Conservation (phyloP, 805 yeast species). For the Candida hungchunana region DNA sequence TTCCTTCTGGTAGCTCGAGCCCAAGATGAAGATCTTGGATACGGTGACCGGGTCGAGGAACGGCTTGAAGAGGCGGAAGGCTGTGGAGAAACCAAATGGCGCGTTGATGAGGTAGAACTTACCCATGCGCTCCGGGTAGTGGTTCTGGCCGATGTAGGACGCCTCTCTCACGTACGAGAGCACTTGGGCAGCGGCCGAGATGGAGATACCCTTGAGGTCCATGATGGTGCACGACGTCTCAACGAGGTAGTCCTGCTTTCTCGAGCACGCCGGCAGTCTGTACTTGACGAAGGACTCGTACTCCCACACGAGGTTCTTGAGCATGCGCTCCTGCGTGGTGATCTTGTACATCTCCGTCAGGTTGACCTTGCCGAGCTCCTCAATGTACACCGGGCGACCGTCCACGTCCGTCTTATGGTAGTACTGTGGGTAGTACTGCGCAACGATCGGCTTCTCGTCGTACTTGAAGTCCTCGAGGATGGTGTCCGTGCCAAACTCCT, state of each 20-base stretch:
- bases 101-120: constrained; percentile 93
- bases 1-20: constrained; percentile 74
- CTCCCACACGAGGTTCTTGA: constrained; percentile 95
- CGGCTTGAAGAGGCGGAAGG: constrained; percentile 85
- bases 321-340: constrained; percentile 94
- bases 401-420: constrained; percentile 96
- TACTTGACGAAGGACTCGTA: constrained; percentile 83
- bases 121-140: constrained; percentile 99
- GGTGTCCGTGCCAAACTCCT: constrained; percentile 80
- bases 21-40: constrained; percentile 85
- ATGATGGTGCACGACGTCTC: constrained; percentile 96
- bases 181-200: constrained; percentile 80
- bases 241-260: constrained; percentile 69
- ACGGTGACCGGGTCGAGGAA: constrained; percentile 98
- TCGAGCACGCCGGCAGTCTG: constrained; percentile 92
- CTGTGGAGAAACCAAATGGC: constrained; percentile 95
- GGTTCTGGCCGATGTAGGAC: constrained; percentile 90
- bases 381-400: constrained; percentile 94
- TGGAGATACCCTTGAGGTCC: constrained; percentile 91
- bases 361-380: constrained; percentile 90
- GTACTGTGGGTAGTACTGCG: constrained; percentile 90
- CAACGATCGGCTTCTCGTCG: constrained; percentile 88
- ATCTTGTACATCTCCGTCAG: constrained; percentile 87
- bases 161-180: constrained; percentile 89
- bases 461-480: constrained; percentile 85